Base-by-base conservation (phyloP, 768 basidiomycete genomes). In the Tubosaeta sp. region DNA sequence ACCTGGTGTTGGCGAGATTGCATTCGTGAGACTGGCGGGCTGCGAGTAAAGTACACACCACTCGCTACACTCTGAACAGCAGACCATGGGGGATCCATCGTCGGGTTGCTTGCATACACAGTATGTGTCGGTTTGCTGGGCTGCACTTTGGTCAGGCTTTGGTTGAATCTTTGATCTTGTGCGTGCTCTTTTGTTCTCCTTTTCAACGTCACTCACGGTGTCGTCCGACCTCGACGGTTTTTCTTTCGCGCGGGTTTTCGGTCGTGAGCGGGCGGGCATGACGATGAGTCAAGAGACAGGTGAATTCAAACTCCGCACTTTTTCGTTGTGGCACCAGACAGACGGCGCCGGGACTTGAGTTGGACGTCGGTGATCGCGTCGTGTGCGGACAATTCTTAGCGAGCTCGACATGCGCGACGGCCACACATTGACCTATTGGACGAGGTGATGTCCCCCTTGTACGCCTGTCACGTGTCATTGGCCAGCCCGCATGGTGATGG, bases 71-170 rank as follows among this genome's bases (percentile, higher is more conserved):
- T 77, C 72, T 22, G 80, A 76, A 62, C 90, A 93, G 31, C 71
- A 71, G 44, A 92, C 83, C 89, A 91, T 90, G 12, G 89, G 88
- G 6, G 84, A 77, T 29, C 86, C 89, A 70, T 90, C 85, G 65
- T 91, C 85, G 34, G 77, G 78, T 44, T 77, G 77, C 21, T 76
- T 73, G 66, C 90, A 93, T 1, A 77, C 68, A 70, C 90, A 92
- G 34, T 64, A 60, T 27, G 60, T 65, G 51, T 61, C 59, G 51
- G 51, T 52, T 65, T 4, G 12, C 14, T 62, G 34, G 50, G 43
- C 4, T 19, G 40, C 47, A 30, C 46, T 57, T 43, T 59, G 44
- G 16, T 58, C 57, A 12, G 53, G 51, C 44, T 56, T 62, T 35
- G 51, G 9, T 29, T 43, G 59, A 19, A 48, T 16, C 51, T 66